A percentile compares a stretch with the other conserved stretches of the same genome.
phyloP scores from a whole-genome alignment of 805 yeast species.

The Blastobotrys americana region DNA sequence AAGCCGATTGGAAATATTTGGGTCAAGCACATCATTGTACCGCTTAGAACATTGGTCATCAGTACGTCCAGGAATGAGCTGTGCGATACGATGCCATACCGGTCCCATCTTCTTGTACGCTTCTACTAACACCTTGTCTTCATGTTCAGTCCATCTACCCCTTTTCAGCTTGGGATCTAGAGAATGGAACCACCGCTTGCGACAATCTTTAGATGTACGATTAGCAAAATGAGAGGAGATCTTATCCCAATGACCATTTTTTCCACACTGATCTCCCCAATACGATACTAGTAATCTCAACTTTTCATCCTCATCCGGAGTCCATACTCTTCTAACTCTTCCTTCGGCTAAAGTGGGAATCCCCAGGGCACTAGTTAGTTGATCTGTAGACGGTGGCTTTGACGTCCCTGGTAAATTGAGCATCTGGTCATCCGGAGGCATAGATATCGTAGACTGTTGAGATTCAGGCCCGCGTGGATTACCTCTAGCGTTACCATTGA shows the following conservation, averaged over 20 bases:
- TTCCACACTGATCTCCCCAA: slow-evolving; percentile 42
- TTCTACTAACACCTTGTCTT: slow-evolving; percentile 57
- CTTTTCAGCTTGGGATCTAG: slow-evolving; percentile 73
- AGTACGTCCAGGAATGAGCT: slow-evolving; percentile 72
- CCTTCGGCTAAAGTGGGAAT: slow-evolving; percentile 11
- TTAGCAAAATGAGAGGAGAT: slow-evolving; percentile 29
- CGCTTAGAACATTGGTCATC: slow-evolving; percentile 94
- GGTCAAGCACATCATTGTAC: slow-evolving; percentile 81
- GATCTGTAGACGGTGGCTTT: slow-evolving; percentile 9
- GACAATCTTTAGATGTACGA: slow-evolving; percentile 72
- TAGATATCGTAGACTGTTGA: too few relatives aligned
- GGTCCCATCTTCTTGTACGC: slow-evolving; percentile 69
- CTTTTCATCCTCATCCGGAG: slow-evolving; percentile 60
- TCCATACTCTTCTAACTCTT: slow-evolving; percentile 44
- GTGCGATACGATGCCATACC: slow-evolving; percentile 78
- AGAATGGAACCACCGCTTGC: slow-evolving; percentile 82
- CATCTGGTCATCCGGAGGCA: neutral
- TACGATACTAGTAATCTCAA: slow-evolving; percentile 37
- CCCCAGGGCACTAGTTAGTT: slow-evolving; percentile 15
- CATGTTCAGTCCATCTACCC: slow-evolving; percentile 82
- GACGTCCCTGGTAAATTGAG: neutral
- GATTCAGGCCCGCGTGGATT: too few relatives aligned
- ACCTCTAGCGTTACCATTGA: too few relatives aligned
- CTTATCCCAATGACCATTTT: slow-evolving; percentile 38
- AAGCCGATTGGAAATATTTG: slow-evolving; percentile 66